Evolutionary conservation across 495 filamentous ascomycete species (phyloP), one percentile per base, ranked within the genome.

Genomic region (Penicillium atrosanguineum): DNA sequence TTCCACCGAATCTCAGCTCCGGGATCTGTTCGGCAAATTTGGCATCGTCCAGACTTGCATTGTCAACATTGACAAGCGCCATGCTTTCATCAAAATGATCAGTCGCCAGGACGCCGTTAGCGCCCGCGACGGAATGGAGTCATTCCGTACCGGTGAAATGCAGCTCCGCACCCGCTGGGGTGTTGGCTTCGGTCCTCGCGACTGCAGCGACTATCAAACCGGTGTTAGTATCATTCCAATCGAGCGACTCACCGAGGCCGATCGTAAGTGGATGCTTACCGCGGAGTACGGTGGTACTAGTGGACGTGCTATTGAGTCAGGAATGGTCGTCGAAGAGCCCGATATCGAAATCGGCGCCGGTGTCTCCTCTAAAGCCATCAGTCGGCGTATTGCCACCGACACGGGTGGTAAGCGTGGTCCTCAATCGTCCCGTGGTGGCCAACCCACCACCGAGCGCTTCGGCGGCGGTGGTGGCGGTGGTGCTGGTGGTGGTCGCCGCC

Each of bases 21-120:
- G 89, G 20, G 75, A 72, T 23, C 82, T 91, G 25, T 97, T 99
- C 63, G 72, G 75, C 60, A 82, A 81, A 20, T 96, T 84, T 63
- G 94, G 94, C 43, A 69, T 84, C 42, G 95, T 99, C 1, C 94
- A 99, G 63, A 95, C 91, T 11, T 96, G 91, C 69, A 99, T 99
- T 55, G 93, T 97, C 62, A 96, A 97, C 71, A 86, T 87, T 53
- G 95, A 97, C 59, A 97, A 96, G 71, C 88, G 94, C 20, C 95
- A 97, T 72, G 94, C 94, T 12, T 99, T 99, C 63, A 92, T 99
- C 56, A 99, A 99, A 70, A 97, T 99, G 94, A 80, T 91, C 52
- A 89, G 80, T 49, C 91, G 95, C 21, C 75, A 80, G 26, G 91
- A 97, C 65, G 92, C 94, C 11, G 79, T 96, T 25, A 70, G 66